Conservation (phyloP, 2,329 filamentous ascomycete genomes). For the Incumbomyces lentus region DNA sequence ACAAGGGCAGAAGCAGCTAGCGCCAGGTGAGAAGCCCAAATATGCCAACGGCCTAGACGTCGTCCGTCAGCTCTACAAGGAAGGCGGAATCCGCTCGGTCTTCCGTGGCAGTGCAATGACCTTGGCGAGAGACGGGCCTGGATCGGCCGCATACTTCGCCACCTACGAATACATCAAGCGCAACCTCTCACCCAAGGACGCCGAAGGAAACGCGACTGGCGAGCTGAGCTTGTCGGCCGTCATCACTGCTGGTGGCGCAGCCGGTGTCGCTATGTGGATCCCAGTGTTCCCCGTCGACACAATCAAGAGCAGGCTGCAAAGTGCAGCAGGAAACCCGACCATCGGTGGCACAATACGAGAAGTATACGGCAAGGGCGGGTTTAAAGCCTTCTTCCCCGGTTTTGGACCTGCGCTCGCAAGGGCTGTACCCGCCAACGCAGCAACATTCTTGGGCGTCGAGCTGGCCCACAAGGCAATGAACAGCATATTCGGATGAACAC, state of each 20-base stretch:
- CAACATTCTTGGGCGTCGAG: slow-evolving; percentile 61
- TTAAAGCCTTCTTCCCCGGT: slow-evolving; percentile 93
- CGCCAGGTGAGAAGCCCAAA: slow-evolving; percentile 82
- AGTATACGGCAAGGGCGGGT: slow-evolving; percentile 71
- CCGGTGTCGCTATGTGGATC: slow-evolving; percentile 98
- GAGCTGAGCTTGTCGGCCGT: slow-evolving; percentile 73
- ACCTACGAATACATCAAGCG: slow-evolving; percentile 96
- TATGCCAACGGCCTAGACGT: slow-evolving; percentile 84
- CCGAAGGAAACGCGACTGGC: slow-evolving; percentile 60
- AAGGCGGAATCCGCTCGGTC: slow-evolving; percentile 81
- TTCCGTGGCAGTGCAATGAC: slow-evolving; percentile 89
- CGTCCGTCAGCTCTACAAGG: slow-evolving; percentile 81
- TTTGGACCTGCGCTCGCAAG: slow-evolving; percentile 86
- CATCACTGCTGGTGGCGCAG: slow-evolving; percentile 75
- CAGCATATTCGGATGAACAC: slow-evolving; percentile 33
- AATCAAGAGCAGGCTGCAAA: slow-evolving; percentile 88
- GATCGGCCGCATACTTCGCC: slow-evolving; percentile 90
- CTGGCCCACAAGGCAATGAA: slow-evolving; percentile 42
- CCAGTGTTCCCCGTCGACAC: slow-evolving; percentile 97
- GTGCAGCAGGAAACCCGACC: slow-evolving; percentile 72
- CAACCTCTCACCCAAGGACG: slow-evolving; percentile 70
- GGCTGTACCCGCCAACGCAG: slow-evolving; percentile 91
- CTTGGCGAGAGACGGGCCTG: slow-evolving; percentile 84
- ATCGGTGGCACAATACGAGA: slow-evolving; percentile 69
- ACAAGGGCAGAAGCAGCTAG: slow-evolving; percentile 77